phyloP scores from a whole-genome alignment of 495 filamentous ascomycete species.

The Hypomontagnella monticulosa region DNA sequence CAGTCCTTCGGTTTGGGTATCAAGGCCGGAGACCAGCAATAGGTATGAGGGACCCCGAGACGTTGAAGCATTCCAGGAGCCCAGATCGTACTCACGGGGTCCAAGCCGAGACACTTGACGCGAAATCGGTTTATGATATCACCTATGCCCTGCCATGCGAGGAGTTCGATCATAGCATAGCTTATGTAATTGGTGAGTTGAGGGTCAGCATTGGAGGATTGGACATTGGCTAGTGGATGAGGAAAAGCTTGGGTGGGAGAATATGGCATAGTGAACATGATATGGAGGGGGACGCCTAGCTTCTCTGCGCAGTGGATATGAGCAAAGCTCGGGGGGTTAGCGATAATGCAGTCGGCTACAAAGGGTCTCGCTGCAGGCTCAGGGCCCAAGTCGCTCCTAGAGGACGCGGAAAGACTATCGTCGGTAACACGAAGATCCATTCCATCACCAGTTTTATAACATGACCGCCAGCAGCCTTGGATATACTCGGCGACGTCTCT shows the following conservation, averaged over 20 bases:
- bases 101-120: conserved; percentile 69
- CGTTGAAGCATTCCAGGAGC: conserved; percentile 71
- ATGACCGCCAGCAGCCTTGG: conserved; percentile 80
- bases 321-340: conserved; percentile 84
- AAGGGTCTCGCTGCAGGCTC: conserved; percentile 61
- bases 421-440: conserved; percentile 47
- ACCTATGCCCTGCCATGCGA: conserved; percentile 85
- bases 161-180: conserved; percentile 79
- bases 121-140: conserved; percentile 80
- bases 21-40: conserved; percentile 80
- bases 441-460: conserved; percentile 65
- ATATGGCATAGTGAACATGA: conserved; percentile 85
- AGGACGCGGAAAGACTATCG: conserved; percentile 3
- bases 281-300: conserved; percentile 77
- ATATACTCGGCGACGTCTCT: conserved; percentile 75
- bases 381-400: conserved; percentile 23
- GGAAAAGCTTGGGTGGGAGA: conserved; percentile 74
- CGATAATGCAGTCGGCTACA: conserved; percentile 83
- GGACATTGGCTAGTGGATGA: conserved; percentile 76
- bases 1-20: conserved; percentile 83
- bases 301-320: conserved; percentile 85
- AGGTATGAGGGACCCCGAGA: conserved; percentile 76
- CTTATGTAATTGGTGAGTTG: conserved; percentile 74
- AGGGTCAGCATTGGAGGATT: conserved; percentile 67
- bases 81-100: conserved; percentile 71